A percentile compares a stretch with the other conserved stretches of the same genome.
These are phyloP conservation scores for Ganoderma leucocontextum DNA, from an alignment of 1,284 basidiomycete genomes.

Conservation along the genomic window DNA sequence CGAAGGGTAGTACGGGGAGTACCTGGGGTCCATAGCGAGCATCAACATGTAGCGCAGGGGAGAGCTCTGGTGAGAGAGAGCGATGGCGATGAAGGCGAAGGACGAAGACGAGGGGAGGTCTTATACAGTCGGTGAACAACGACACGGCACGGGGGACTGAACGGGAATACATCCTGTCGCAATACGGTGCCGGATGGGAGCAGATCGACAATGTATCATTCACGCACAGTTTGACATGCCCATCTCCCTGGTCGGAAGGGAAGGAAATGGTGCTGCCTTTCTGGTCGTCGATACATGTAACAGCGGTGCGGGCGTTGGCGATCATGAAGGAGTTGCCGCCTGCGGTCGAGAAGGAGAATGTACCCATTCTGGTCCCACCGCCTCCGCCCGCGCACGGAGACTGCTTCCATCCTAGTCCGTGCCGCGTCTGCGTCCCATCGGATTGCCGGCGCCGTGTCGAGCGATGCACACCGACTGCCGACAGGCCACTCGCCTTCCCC, in stretches of 20 bases:
- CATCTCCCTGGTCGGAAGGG: conserved; percentile 17
- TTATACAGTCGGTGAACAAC: not conserved
- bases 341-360: conserved; percentile 16
- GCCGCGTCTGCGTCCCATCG: conserved; percentile 20
- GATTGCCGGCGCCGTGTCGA: conserved; percentile 3
- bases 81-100: conserved; percentile 12
- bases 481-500: not conserved
- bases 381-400: not conserved
- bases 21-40: conserved; percentile 30
- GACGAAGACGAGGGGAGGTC: conserved; percentile 9
- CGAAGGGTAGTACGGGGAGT: conserved; percentile 29
- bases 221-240: conserved; percentile 28
- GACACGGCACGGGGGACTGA: conserved; percentile 15
- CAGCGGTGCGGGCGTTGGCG: conserved; percentile 24
- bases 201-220: conserved; percentile 37
- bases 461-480: conserved; percentile 1
- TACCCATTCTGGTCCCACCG: conserved; percentile 14
- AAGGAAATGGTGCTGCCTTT: conserved; percentile 24
- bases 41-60: conserved; percentile 21
- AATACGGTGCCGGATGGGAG: conserved; percentile 31
- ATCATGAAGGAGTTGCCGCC: conserved; percentile 17
- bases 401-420: conserved; percentile 27
- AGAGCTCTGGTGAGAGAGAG: conserved; percentile 8
- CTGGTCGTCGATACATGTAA: conserved; percentile 14
- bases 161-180: conserved; percentile 30